These are phyloP conservation scores for Phytophthora colocasiae DNA, from an alignment of 352 stramenopile genomes.

Conservation along the genomic window DNA sequence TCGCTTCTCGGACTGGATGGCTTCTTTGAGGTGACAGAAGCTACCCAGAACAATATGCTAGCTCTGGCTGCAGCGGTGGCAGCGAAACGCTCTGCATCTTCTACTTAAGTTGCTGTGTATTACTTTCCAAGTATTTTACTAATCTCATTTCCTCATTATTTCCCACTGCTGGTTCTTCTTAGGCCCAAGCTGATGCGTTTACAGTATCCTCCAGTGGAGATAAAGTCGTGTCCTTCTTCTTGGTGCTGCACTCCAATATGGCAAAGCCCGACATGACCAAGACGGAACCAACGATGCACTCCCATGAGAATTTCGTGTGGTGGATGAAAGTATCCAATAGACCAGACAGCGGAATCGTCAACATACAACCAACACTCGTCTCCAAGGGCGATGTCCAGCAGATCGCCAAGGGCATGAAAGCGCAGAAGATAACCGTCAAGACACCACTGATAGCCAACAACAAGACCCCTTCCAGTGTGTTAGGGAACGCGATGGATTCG, in stretches of 20 bases:
- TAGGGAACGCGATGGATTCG: constrained; percentile 55
- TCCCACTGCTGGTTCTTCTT: not conserved
- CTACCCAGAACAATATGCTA: constrained; percentile 40
- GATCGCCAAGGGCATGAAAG: constrained; percentile 55
- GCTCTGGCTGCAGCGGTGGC: constrained; percentile 10
- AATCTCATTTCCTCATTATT: constrained; percentile 12
- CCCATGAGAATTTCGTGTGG: constrained; percentile 51
- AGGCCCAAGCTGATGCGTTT: constrained; percentile 28
- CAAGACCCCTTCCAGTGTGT: constrained; percentile 37
- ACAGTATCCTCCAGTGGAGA: constrained; percentile 3
- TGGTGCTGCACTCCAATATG: constrained; percentile 47
- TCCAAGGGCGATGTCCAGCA: constrained; percentile 67
- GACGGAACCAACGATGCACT: constrained; percentile 56
- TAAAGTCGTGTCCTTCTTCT: constrained; percentile 3
- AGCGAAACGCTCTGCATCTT: constrained; percentile 1
- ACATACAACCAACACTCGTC: constrained; percentile 69
- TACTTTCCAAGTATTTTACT: constrained; percentile 12
- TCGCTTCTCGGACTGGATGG: constrained; percentile 35
- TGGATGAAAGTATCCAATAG: constrained; percentile 56
- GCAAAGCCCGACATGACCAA: constrained; percentile 62
- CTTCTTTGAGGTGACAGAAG: constrained; percentile 46
- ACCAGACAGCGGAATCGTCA: constrained; percentile 61
- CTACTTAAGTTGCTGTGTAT: constrained; percentile 23
- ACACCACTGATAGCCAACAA: constrained; percentile 44
- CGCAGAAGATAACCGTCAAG: constrained; percentile 59